A percentile compares a stretch with the other conserved stretches of the same genome.
These are phyloP conservation scores for Strobilomyces confusus DNA, from an alignment of 768 basidiomycete genomes.

Conservation along the genomic window DNA sequence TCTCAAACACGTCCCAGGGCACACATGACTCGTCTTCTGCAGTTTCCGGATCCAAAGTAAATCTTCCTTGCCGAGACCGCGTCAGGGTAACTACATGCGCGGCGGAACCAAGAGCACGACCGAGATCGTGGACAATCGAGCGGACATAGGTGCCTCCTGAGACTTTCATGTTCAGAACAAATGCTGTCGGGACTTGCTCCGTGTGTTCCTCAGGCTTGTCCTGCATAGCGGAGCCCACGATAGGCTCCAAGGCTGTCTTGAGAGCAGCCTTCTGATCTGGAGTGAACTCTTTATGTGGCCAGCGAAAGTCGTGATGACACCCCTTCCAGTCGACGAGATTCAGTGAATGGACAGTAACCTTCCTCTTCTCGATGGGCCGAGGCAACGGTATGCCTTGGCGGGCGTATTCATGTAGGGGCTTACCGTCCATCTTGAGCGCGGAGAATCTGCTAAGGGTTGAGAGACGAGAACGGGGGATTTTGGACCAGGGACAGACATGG, in stretches of 20 bases:
- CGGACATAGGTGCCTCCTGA: conserved; percentile 97
- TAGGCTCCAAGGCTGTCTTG: conserved; percentile 55
- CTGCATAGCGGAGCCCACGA: conserved; percentile 37
- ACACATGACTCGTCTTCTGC: conserved; percentile 59
- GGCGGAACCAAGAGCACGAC: conserved; percentile 75
- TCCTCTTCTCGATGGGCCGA: conserved; percentile 86
- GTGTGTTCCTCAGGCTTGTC: conserved; percentile 31
- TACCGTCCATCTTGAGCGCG: conserved; percentile 98
- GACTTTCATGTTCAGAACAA: conserved; percentile 88
- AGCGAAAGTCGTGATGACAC: conserved; percentile 66
- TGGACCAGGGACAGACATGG: conserved; percentile 56
- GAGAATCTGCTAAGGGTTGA: conserved; percentile 66
- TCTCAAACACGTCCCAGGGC: conserved; percentile 71
- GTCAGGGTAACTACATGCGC: conserved; percentile 92
- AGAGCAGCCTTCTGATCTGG: conserved; percentile 67
- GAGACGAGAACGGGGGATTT: not conserved
- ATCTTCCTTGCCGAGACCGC: conserved; percentile 85
- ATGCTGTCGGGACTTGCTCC: conserved; percentile 59
- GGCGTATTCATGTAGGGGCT: conserved; percentile 93
- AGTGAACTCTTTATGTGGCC: conserved; percentile 70
- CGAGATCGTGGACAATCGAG: conserved; percentile 92
- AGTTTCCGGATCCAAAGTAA: conserved; percentile 48
- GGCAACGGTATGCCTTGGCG: conserved; percentile 87
- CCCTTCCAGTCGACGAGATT: conserved; percentile 79
- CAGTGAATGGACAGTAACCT: conserved; percentile 77